Percentiles rank a stretch among this genome's conserved stretches.
Evolutionary conservation across 805 yeast species (phyloP).

Genomic region (Lachancea sp.): DNA sequence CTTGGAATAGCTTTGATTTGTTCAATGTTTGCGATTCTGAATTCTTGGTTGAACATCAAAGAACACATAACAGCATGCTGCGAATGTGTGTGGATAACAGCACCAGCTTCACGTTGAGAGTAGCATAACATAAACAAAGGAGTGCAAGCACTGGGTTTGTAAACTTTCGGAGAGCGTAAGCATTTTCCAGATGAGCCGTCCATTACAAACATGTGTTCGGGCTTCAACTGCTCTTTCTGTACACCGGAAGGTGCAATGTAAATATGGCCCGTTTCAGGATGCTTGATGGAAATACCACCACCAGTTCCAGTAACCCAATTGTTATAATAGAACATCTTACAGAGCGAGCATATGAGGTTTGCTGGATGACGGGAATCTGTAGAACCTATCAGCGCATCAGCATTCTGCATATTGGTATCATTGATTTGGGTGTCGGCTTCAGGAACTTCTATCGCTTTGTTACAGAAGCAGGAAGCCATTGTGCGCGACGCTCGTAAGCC

Average conservation of each 20-base stretch:
- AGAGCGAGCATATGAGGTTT: conserved; percentile 73
- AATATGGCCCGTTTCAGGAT: conserved; percentile 42
- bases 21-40: conserved; percentile 74
- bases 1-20: conserved; percentile 89
- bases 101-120: conserved; percentile 67
- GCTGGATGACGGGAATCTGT: conserved; percentile 69
- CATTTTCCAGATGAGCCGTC: conserved; percentile 47
- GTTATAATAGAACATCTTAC: conserved; percentile 66
- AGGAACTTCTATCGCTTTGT: not conserved
- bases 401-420: not conserved
- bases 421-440: not conserved
- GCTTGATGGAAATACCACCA: conserved; percentile 77
- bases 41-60: conserved; percentile 60
- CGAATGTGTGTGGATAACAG: conserved; percentile 93
- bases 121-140: conserved; percentile 78
- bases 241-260: conserved; percentile 94
- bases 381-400: conserved; percentile 31
- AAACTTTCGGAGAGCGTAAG: conserved; percentile 52
- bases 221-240: conserved; percentile 82
- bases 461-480: conserved; percentile 4
- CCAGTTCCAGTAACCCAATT: conserved; percentile 97
- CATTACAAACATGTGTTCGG: conserved; percentile 75
- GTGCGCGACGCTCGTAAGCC: too few species aligned
- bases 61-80: conserved; percentile 81
- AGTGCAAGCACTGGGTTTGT: conserved; percentile 90